Evolutionary conservation across 2,329 filamentous ascomycete species (phyloP), one percentile per base, ranked within the genome.

Genomic region (Fusarium transvaalense): DNA sequence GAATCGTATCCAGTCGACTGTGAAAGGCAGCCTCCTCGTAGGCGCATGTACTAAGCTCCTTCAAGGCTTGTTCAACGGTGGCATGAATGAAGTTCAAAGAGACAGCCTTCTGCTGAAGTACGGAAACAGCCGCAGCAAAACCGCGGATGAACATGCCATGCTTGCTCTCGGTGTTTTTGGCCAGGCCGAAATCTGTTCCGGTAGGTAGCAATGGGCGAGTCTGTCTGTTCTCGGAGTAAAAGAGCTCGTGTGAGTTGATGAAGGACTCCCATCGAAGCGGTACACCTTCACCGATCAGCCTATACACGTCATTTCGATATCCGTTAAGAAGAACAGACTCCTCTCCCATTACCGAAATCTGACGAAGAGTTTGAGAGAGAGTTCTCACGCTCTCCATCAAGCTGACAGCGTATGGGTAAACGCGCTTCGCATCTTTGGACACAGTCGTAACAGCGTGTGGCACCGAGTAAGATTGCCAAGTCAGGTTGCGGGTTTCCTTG

Each of bases 301-400:
- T 83, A 75, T 97, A 94, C 1, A 96, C 93, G 65, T 97, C 93
- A 69, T 97, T 97, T 71, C 94, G 89, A 76, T 98, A 97, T 25
- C 95, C 94, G 76, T 92, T 94, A 25, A 99, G 85, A 23, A 99
- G 84, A 48, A 97, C 90, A 1, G 94, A 89, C 60, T 97, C 94
- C 70, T 95, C 92, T 13, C 90, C 88, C 92, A 99, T 95, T 56
- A 91, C 88, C 19, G 89, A 85, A 62, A 99, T 97, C 51, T 92
- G 89, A 31, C 93, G 90, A 72, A 91, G 91, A 0, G 94, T 97
- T 79, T 98, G 95, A 3, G 93, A 88, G 68, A 97, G 91, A 0
- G 94, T 98, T 61, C 94, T 89, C n/a, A 98, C 93, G 75, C 94
- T 98, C 81, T 99, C 96, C 94, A 99, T 99, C 71, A 99, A 82